These are phyloP conservation scores for Adansonia gregorii DNA, from an alignment of 441 rosid species.

Conservation along the genomic window DNA sequence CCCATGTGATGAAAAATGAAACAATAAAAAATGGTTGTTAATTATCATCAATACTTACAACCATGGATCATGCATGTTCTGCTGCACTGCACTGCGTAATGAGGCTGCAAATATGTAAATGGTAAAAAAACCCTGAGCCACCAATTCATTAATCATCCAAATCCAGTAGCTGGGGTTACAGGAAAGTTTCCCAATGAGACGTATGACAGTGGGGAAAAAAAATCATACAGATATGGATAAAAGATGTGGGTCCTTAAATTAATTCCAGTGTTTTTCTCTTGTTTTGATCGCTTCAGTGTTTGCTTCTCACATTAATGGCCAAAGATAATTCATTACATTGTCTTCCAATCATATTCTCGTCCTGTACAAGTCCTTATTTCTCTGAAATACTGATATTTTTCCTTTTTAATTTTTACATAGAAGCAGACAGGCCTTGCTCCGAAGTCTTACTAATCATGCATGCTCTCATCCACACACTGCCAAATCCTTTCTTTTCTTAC, in stretches of 20 bases:
- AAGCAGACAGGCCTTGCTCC: background rate
- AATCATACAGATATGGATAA: background rate
- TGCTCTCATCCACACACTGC: background rate
- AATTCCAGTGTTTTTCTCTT: background rate
- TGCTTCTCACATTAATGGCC: background rate
- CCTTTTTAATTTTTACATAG: background rate
- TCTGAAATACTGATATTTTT: background rate
- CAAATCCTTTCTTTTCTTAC: background rate
- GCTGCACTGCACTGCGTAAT: no score
- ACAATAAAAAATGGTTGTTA: background rate
- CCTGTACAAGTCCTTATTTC: background rate
- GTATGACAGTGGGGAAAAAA: background rate
- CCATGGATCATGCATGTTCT: no score
- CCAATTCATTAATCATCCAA: background rate
- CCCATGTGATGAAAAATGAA: background rate
- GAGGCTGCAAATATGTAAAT: no score
- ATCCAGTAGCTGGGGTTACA: conserved; percentile 9
- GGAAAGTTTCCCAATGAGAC: background rate
- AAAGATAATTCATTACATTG: background rate
- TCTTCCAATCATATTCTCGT: background rate
- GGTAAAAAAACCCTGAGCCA: background rate
- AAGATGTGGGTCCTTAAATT: background rate
- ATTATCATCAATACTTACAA: no score
- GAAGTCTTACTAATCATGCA: background rate
- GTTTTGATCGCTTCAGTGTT: background rate